Conservation (phyloP, 306 rosid species). For the Quercus aquifolioides region DNA sequence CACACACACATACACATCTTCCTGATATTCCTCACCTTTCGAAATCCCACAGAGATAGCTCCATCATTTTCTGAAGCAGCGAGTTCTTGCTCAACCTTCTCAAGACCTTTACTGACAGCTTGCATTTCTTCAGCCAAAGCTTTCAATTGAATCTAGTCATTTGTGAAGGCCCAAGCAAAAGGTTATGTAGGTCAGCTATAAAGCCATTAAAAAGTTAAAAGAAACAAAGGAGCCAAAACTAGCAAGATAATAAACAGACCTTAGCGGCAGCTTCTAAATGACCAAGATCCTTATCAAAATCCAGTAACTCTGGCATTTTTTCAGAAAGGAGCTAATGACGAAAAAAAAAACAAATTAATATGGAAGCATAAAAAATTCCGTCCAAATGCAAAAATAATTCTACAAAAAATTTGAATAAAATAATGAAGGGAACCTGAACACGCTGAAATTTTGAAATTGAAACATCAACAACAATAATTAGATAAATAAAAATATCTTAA, state of each 20-base stretch:
- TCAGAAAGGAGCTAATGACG: conserved; percentile 71
- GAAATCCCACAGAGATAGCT: conserved; percentile 74
- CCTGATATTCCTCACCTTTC: conserved; percentile 48
- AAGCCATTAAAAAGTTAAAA: background rate
- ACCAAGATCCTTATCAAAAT: conserved; percentile 88
- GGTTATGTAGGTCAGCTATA: background rate
- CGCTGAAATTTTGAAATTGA: background rate
- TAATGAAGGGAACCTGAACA: background rate
- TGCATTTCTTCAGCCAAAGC: conserved; percentile 99
- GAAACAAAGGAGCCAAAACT: conserved; percentile 11
- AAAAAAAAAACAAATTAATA: conserved; percentile 12
- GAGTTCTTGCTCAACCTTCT: conserved; percentile 96
- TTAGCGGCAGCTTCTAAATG: conserved; percentile 95
- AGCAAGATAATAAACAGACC: conserved; percentile 47
- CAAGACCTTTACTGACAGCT: conserved; percentile 97
- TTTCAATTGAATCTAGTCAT: conserved; percentile 84
- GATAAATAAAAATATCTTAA: background rate
- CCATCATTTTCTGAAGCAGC: conserved; percentile 87
- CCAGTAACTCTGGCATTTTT: conserved; percentile 91
- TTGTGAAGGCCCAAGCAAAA: conserved; percentile 10
- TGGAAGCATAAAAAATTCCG: conserved; percentile 20
- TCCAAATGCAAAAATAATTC: conserved; percentile 5
- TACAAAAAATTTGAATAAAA: background rate
- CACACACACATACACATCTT: background rate
- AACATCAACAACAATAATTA: background rate